phyloP scores from a whole-genome alignment of 768 basidiomycete species.

The Termitomyces bulborhizus region DNA sequence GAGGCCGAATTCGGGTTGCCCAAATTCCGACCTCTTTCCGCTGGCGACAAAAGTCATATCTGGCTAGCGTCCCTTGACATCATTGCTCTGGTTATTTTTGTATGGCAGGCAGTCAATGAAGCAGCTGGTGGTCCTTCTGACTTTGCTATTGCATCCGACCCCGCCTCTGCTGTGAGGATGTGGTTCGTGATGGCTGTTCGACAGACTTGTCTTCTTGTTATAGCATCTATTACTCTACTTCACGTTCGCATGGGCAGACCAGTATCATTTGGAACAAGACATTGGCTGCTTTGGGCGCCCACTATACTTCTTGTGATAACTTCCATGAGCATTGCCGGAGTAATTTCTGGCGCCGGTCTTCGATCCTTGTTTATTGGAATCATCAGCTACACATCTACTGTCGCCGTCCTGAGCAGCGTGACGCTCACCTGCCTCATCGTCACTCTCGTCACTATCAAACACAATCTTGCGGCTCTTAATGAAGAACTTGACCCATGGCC shows the following conservation, averaged over 20 bases:
- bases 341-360: slow-evolving; percentile 49
- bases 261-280: slow-evolving; percentile 60
- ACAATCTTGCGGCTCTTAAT: slow-evolving; percentile 51
- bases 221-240: slow-evolving; percentile 54
- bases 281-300: slow-evolving; percentile 73
- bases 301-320: slow-evolving; percentile 45
- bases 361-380: slow-evolving; percentile 56
- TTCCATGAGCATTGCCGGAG: slow-evolving; percentile 54
- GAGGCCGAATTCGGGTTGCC: slow-evolving; percentile 76
- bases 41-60: slow-evolving; percentile 63
- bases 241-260: slow-evolving; percentile 68
- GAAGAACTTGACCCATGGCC: slow-evolving; percentile 57
- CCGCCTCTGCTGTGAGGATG: slow-evolving; percentile 51
- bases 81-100: slow-evolving; percentile 52
- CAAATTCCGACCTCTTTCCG: slow-evolving; percentile 58
- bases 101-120: slow-evolving; percentile 61
- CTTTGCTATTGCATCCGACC: slow-evolving; percentile 38
- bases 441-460: slow-evolving; percentile 60
- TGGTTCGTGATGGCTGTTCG: slow-evolving; percentile 65
- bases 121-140: slow-evolving; percentile 39
- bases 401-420: slow-evolving; percentile 46
- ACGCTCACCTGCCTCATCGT: slow-evolving; percentile 54
- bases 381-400: slow-evolving; percentile 45
- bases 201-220: slow-evolving; percentile 61
- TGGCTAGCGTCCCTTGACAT: slow-evolving; percentile 70